Evolutionary conservation across 106 monocot genomes (phyloP).

Genomic region (Apostasia shenzhenica): DNA sequence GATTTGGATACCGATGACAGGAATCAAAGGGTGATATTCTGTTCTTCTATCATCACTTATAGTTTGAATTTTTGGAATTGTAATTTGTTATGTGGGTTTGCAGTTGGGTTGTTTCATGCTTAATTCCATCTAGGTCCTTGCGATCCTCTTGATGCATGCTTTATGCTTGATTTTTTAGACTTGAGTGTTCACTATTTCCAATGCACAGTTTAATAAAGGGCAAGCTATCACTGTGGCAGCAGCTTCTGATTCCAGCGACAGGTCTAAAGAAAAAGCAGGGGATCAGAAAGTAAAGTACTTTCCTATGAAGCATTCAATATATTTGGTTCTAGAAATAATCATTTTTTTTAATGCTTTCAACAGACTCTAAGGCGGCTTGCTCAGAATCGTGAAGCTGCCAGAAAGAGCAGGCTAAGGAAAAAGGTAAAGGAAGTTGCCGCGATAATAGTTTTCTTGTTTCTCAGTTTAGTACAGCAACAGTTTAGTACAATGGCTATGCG

Average conservation of each 20-base stretch:
- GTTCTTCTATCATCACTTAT: not conserved
- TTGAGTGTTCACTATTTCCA: not conserved
- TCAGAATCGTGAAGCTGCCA: constrained; percentile 85
- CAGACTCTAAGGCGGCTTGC: constrained; percentile 75
- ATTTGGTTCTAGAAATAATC: not conserved
- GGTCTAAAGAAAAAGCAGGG: constrained; percentile 76
- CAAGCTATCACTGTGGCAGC: constrained; percentile 22
- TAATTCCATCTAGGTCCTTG: no score
- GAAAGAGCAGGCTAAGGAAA: constrained; percentile 80
- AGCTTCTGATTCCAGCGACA: constrained; percentile 91
- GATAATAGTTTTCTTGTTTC: no score
- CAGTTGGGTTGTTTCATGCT: no score
- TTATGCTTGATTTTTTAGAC: not conserved
- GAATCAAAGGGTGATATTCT: constrained; percentile 32
- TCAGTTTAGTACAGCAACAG: no score
- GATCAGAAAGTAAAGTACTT: constrained; percentile 58
- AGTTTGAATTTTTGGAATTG: not conserved
- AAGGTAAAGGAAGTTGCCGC: constrained; percentile 31
- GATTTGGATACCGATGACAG: constrained; percentile 51
- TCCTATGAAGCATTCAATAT: not conserved
- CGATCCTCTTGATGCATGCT: not conserved
- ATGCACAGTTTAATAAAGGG: constrained; percentile 54
- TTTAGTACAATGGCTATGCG: no score
- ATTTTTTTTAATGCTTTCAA: constrained; percentile 20
- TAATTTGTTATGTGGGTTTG: not conserved